A percentile compares a stretch with the other conserved stretches of the same genome.
Evolutionary conservation across 1,284 basidiomycete species (phyloP).

Genomic region (Fomitopsis pinicola): DNA sequence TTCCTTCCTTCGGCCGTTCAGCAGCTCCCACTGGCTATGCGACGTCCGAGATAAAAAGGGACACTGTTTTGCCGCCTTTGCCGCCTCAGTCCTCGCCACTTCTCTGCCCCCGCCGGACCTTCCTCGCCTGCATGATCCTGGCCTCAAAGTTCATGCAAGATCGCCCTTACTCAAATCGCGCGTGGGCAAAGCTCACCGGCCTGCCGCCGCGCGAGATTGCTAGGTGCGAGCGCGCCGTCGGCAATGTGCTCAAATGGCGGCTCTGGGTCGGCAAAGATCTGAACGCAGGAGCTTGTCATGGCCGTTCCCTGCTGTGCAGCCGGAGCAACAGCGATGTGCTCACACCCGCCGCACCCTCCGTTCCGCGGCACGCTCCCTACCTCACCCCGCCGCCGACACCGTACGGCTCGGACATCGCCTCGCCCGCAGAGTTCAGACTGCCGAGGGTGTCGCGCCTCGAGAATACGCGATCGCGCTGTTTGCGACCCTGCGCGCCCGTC

Average conservation of each 20-base stretch:
- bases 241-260: conserved; percentile 76
- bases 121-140: conserved; percentile 83
- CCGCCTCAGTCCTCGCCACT: conserved; percentile 70
- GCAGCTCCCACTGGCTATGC: neutral
- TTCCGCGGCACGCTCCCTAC: neutral
- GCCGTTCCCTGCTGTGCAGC: conserved; percentile 17
- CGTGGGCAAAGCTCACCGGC: conserved; percentile 86
- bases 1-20: neutral
- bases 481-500: conserved; percentile 22
- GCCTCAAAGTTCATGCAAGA: conserved; percentile 94
- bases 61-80: conserved; percentile 36
- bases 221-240: conserved; percentile 75
- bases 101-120: conserved; percentile 83
- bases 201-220: conserved; percentile 75
- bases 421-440: neutral
- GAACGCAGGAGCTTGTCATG: conserved; percentile 6
- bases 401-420: neutral
- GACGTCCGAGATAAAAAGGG: conserved; percentile 5
- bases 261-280: conserved; percentile 73
- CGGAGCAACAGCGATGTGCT: conserved; percentile 21
- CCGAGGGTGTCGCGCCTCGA: neutral
- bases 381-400: neutral
- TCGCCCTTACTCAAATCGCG: conserved; percentile 87
- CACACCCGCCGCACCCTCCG: neutral
- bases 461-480: neutral